These are phyloP conservation scores for Ophiocordyceps camponoti-floridani DNA, from an alignment of 2,329 filamentous ascomycete genomes.

Conservation along the genomic window DNA sequence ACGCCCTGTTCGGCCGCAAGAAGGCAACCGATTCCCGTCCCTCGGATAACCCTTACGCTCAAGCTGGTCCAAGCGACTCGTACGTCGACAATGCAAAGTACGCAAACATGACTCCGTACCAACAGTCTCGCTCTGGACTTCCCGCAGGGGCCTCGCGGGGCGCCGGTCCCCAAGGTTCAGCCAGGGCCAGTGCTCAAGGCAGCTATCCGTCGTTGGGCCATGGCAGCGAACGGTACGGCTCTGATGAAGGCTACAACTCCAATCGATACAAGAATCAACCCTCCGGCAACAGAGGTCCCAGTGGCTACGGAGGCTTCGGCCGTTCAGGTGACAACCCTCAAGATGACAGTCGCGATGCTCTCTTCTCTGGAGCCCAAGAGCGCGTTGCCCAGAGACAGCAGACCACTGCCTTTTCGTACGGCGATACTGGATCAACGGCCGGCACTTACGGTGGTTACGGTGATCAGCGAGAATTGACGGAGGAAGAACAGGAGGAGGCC, in stretches of 20 bases:
- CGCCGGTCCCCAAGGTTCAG: not conserved
- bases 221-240: slow-evolving; percentile 33
- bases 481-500: slow-evolving; percentile 57
- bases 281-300: slow-evolving; percentile 24
- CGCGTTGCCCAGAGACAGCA: slow-evolving; percentile 23
- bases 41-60: slow-evolving; percentile 40
- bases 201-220: slow-evolving; percentile 23
- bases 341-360: slow-evolving; percentile 40
- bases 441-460: slow-evolving; percentile 36
- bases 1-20: slow-evolving; percentile 35
- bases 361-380: slow-evolving; percentile 40
- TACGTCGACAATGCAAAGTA: slow-evolving; percentile 31
- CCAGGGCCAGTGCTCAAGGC: slow-evolving; percentile 3
- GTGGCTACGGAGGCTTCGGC: slow-evolving; percentile 44
- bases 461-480: slow-evolving; percentile 61
- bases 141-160: slow-evolving; percentile 10
- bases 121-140: slow-evolving; percentile 21
- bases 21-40: slow-evolving; percentile 26
- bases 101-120: slow-evolving; percentile 25
- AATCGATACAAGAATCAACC: slow-evolving; percentile 26
- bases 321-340: slow-evolving; percentile 21
- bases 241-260: slow-evolving; percentile 29
- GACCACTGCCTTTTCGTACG: slow-evolving; percentile 6
- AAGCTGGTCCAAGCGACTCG: slow-evolving; percentile 29
- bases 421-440: slow-evolving; percentile 8